Base-by-base conservation (phyloP, 176 grass and related monocot species). In the Carex scoparia region DNA sequence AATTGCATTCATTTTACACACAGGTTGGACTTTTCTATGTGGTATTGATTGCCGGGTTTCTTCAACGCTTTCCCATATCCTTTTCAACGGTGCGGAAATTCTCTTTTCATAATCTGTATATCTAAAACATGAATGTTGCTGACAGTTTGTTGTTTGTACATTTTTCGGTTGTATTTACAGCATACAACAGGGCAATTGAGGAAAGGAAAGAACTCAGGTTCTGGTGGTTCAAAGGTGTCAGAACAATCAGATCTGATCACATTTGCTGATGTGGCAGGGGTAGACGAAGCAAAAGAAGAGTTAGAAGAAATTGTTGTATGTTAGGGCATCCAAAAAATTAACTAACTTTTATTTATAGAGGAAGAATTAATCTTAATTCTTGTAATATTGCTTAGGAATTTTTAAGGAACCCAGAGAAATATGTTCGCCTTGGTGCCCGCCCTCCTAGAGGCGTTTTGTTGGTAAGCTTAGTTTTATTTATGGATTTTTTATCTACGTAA, bases 271-370 rank as follows among this genome's bases (percentile, higher is more conserved):
- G 93, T 99, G 69, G 97, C 97, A 88, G 97, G 97, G 83, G 97
- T 99, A 65, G 97, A 99, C 32, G 97, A 99, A 86, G 97, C 97
- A 49, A 99, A 99, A 92, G 97, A 99, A 89, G 97, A 99, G 87
- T 65, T 99, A 55, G 93, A 99, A 92, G 97, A 99, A 88, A 99
- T 99, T 91, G 97, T 99, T 89, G 97, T 99, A 88, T 90, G 85
- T 63, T 65, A 38, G 2, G 64, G 78, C 73, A 80, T 49, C 31
- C 60, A 76, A 44, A 10, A 85, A 23, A 57, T 86, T 61, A 58
- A 87, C 62, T 88, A 40, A 87, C 78, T 88, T 61, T 88, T 90
- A 19, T 49, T 23, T 58, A 12, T 58, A 16, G 38, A 65, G 10
- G 27, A 84, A 86, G 87, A 77, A 32, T 85, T 74, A 61, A 59